These are phyloP conservation scores for Hanseniaspora clermontiae DNA, from an alignment of 805 yeast species.

Conservation along the genomic window DNA sequence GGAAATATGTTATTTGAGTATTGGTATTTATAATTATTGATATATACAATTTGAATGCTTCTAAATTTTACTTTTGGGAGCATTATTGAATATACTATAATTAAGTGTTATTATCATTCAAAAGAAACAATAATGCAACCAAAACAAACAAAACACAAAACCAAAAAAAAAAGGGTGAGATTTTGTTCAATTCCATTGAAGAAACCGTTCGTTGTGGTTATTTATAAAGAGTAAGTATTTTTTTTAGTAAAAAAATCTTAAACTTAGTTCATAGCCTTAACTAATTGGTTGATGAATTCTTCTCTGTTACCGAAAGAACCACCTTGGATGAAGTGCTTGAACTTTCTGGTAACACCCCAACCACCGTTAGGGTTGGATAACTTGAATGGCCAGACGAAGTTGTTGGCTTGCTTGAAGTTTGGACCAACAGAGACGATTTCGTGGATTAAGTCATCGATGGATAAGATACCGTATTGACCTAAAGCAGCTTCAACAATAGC, in stretches of 20 bases:
- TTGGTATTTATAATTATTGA: neutral
- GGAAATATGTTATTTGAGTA: neutral
- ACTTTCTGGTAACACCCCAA: constrained; percentile 93
- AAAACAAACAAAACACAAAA: neutral
- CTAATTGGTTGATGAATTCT: constrained; percentile 85
- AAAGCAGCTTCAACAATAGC: constrained; percentile 73
- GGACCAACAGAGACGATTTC: constrained; percentile 94
- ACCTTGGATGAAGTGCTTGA: constrained; percentile 94
- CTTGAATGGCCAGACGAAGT: constrained; percentile 97
- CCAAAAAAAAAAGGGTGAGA: neutral
- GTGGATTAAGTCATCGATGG: constrained; percentile 89
- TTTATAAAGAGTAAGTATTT: neutral
- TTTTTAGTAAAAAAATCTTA: neutral
- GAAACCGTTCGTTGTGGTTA: neutral
- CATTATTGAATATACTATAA: neutral
- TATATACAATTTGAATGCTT: neutral
- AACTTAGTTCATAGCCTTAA: constrained; percentile 80
- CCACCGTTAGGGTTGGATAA: constrained; percentile 95
- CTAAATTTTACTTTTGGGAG: neutral
- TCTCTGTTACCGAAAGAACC: constrained; percentile 99
- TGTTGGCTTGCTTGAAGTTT: constrained; percentile 96
- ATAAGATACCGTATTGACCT: constrained; percentile 86
- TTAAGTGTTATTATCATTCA: neutral
- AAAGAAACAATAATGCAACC: neutral
- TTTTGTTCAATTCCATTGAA: neutral